Percentiles rank a stretch among this genome's conserved stretches.
Evolutionary conservation across 768 basidiomycete genomes (phyloP).

Genomic region (Lentinula aciculospora): DNA sequence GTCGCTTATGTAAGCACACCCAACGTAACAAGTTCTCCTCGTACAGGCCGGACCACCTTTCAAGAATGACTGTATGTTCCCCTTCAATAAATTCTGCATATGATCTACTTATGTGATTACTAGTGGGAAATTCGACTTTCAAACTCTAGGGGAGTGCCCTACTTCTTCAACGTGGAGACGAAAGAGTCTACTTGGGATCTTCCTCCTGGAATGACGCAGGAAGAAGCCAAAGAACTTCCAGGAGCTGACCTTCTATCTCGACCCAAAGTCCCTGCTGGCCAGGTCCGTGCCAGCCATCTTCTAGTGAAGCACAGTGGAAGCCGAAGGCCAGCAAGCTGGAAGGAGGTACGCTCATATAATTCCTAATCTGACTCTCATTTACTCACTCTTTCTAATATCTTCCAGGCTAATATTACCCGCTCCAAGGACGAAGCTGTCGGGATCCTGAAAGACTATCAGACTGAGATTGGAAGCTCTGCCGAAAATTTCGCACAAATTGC

Average conservation of each 20-base stretch:
- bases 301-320: slow-evolving; percentile 87
- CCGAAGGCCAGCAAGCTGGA: slow-evolving; percentile 78
- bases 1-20: not conserved
- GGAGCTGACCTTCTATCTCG: slow-evolving; percentile 53
- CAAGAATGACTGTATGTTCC: not conserved
- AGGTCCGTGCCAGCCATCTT: slow-evolving; percentile 93
- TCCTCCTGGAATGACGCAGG: slow-evolving; percentile 55
- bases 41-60: too few relatives aligned
- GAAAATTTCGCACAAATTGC: slow-evolving; percentile 79
- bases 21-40: not conserved
- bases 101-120: not conserved
- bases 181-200: slow-evolving; percentile 76
- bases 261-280: slow-evolving; percentile 26
- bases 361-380: not conserved
- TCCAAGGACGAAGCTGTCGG: slow-evolving; percentile 84
- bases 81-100: not conserved
- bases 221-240: slow-evolving; percentile 57
- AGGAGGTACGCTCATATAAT: slow-evolving; percentile 49
- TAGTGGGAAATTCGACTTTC: slow-evolving; percentile 89
- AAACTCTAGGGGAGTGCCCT: slow-evolving; percentile 68
- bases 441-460: slow-evolving; percentile 64
- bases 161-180: slow-evolving; percentile 79
- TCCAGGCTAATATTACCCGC: slow-evolving; percentile 74
- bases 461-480: slow-evolving; percentile 48
- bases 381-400: not conserved